phyloP scores from a whole-genome alignment of 225 moss, liverwort and hornwort species.

The Polytrichum formosum region DNA sequence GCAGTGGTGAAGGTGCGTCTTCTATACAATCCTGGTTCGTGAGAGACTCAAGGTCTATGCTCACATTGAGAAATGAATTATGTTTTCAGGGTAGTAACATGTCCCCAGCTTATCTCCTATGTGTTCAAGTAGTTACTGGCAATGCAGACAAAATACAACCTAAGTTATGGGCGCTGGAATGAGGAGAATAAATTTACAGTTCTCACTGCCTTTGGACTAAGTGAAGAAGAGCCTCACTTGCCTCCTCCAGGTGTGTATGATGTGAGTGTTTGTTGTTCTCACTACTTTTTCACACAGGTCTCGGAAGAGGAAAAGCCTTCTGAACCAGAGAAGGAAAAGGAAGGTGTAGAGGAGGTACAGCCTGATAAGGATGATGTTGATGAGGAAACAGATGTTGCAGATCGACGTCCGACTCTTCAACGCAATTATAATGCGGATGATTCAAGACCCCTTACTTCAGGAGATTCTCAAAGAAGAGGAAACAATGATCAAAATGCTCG shows the following conservation, averaged over 20 bases:
- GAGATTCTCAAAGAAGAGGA: conserved; percentile 39
- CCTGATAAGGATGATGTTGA: conserved; percentile 64
- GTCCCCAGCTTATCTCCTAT: too few species aligned
- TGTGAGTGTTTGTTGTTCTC: background rate
- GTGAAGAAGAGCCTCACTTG: too few species aligned
- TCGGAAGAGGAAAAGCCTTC: conserved; percentile 67
- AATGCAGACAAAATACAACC: too few species aligned
- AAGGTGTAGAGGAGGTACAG: conserved; percentile 42
- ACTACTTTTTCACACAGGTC: conserved; percentile 50
- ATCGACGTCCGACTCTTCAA: conserved; percentile 65
- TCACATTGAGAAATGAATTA: background rate
- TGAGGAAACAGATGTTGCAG: conserved; percentile 65
- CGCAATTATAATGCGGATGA: conserved; percentile 57
- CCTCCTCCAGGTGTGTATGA: too few species aligned
- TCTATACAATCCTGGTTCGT: background rate
- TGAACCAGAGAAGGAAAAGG: conserved; percentile 53
- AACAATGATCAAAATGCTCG: conserved; percentile 30
- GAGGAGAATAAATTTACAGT: too few species aligned
- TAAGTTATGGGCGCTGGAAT: too few species aligned
- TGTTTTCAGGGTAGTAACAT: too few species aligned
- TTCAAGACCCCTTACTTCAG: conserved; percentile 27
- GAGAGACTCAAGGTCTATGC: background rate
- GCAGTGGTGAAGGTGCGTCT: conserved; percentile 91
- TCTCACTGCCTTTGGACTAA: too few species aligned
- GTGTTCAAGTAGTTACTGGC: too few species aligned